Base-by-base conservation (phyloP, 805 yeast species). In the Pichia cabralensis region DNA sequence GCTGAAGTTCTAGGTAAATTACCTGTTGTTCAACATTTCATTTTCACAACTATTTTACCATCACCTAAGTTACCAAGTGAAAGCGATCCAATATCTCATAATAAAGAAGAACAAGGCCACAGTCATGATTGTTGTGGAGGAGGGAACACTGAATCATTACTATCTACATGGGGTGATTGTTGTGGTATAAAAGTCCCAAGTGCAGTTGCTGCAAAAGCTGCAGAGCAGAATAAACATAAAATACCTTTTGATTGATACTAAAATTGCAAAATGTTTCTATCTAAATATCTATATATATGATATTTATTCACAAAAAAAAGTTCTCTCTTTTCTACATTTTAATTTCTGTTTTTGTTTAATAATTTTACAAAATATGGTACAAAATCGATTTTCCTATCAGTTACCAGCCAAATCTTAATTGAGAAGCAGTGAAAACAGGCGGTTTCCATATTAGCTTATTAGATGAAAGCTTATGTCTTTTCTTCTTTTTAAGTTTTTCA, bases 111-210 rank as follows among this genome's bases (percentile, higher is more conserved):
- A 4, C 23, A 32, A 8, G 27, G 15, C 6, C 27, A 30, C 23
- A 31, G 26, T 17, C n/a, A n/a, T n/a, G 44, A 30, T 12, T 37
- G 55, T 14, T 58, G 56, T 22, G 52, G 49, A 13, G n/a, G 18
- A 8, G 15, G 15, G 4, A 14, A n/a, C 26, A 58, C 53, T 8
- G 51, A 48, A 22, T 59, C 54, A 9, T 42, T 50, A 3, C 64
- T 62, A 30, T 66, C 64, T 27, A 76, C 83, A 3, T 92, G 95
- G 95, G 97, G 95, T 8, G 97, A 92, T 54, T 92, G 98, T 51
- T 92, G 98, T 62, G 98, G 98, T 7, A 92, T 92, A 33, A 83
- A 84, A 51, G 71, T 92, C 2, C 98, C 98, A 0, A 85, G 96
- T 58, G 96, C 96, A 0, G 73, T 86, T 37, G 97, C 96, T 0